Evolutionary conservation across 2,329 filamentous ascomycete species (phyloP), one percentile per base, ranked within the genome.

Genomic region (Xylariaceae sp.): DNA sequence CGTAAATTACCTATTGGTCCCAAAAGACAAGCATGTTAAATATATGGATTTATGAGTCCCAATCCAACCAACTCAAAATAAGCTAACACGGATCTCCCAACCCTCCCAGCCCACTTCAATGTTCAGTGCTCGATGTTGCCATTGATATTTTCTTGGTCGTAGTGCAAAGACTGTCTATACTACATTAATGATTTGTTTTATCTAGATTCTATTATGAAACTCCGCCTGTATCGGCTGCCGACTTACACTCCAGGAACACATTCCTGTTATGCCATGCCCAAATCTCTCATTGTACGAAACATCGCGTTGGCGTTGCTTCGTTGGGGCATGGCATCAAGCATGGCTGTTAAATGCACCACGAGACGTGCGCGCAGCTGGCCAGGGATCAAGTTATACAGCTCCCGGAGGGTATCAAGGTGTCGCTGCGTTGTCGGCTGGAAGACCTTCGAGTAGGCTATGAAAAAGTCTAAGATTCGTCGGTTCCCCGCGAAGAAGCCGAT

Each of bases 401-500:
- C 7, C 3, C 57, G 49, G 2, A 57, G 51, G 9, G 46, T 53
- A n/a, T 54, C 48, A 18, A 60, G 18, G 18, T 60, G 55, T 5
- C 36, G 27, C 40, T 48, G 49, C 11, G 36, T 55, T 10, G 32
- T 55, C 6, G 53, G 47, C 40, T 39, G 53, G 30, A 62, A 63
- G 33, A 62, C 53, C 33, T 40, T 45, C 1, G 51, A 48, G 42
- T 59, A 62, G 13, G 50, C 39, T 10, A 37, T 23, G 24, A 63
- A 50, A 24, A 62, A 32, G 3, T 16, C 49, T 21, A 46, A 23
- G 18, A 60, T 20, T 10, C 24, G 11, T 5, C 26, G 16, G 26
- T 29, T 32, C 13, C 26, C 16, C 9, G 56, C 30, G 30, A 50
- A 55, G 27, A 51, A 43, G 26, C 45, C 45, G 32, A 48, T 20